Percentiles rank a stretch among this genome's conserved stretches.
Conservation (phyloP, 148 eudicot genomes). For the Fagopyrum homotropicum region DNA sequence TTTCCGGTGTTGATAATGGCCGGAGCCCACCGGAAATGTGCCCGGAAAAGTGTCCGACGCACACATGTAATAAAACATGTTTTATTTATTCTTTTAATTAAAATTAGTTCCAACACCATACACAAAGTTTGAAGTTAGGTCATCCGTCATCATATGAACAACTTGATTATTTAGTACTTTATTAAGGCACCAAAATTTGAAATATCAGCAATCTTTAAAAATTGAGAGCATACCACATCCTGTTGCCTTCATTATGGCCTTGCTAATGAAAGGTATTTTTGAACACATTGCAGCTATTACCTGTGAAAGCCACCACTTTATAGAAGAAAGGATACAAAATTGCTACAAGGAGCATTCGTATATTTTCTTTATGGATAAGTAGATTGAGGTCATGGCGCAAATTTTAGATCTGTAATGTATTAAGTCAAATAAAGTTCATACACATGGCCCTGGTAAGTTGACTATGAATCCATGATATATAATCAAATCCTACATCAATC, state of each 20-base stretch:
- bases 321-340: conserved; percentile 11
- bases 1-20: too few relatives aligned
- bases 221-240: conserved; percentile 56
- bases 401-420: not conserved
- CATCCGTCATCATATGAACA: not conserved
- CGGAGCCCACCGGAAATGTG: too few relatives aligned
- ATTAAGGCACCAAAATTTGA: conserved; percentile 1
- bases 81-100: too few relatives aligned
- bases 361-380: not conserved
- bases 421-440: not conserved
- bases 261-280: conserved; percentile 85
- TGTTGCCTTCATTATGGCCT: conserved; percentile 85
- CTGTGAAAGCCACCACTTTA: conserved; percentile 28
- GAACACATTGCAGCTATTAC: conserved; percentile 88
- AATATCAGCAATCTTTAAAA: conserved; percentile 3
- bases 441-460: not conserved
- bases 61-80: too few relatives aligned
- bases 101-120: too few relatives aligned
- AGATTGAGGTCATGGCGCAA: not conserved
- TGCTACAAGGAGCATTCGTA: not conserved
- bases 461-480: not conserved
- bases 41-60: too few relatives aligned
- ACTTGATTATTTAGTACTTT: not conserved
- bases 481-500: not conserved
- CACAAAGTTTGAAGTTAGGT: not conserved